Evolutionary conservation across 2,329 filamentous ascomycete species (phyloP).

Genomic region (Tympanopsis confertula): DNA sequence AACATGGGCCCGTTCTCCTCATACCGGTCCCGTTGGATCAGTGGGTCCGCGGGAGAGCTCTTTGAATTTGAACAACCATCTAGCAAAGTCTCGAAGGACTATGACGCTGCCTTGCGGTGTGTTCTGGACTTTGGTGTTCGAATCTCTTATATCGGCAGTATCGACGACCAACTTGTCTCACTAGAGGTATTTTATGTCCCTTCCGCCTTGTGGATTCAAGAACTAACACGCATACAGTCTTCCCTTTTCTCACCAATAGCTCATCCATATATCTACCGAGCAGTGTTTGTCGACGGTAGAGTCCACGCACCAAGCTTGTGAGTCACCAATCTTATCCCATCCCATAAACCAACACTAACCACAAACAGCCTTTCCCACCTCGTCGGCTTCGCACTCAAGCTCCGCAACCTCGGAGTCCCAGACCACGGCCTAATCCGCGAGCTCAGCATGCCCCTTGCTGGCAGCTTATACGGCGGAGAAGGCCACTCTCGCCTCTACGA

Average conservation of each 20-base stretch:
- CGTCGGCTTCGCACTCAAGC: conserved; percentile 53
- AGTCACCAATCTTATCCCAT: not conserved
- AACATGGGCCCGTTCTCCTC: conserved; percentile 57
- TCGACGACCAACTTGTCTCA: conserved; percentile 59
- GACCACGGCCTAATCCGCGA: conserved; percentile 59
- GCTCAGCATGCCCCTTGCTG: conserved; percentile 50
- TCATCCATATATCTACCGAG: conserved; percentile 56
- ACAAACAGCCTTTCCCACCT: conserved; percentile 39
- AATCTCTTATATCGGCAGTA: conserved; percentile 53
- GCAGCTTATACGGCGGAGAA: conserved; percentile 53
- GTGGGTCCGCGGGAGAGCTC: conserved; percentile 52
- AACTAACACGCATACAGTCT: too few species aligned
- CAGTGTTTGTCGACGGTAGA: conserved; percentile 55
- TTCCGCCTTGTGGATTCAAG: too few species aligned
- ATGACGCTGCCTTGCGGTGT: conserved; percentile 43
- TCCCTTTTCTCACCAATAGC: conserved; percentile 50
- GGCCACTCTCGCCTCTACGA: conserved; percentile 59
- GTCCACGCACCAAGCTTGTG: conserved; percentile 54
- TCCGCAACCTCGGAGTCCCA: conserved; percentile 55
- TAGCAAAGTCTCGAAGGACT: conserved; percentile 49
- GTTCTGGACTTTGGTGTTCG: conserved; percentile 48
- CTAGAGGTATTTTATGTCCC: conserved; percentile 40
- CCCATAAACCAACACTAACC: not conserved
- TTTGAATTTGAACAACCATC: conserved; percentile 53
- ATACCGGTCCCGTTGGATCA: conserved; percentile 53